These are phyloP conservation scores for Ascochyta clinopodiicola DNA, from an alignment of 2,329 filamentous ascomycete genomes.

Conservation along the genomic window DNA sequence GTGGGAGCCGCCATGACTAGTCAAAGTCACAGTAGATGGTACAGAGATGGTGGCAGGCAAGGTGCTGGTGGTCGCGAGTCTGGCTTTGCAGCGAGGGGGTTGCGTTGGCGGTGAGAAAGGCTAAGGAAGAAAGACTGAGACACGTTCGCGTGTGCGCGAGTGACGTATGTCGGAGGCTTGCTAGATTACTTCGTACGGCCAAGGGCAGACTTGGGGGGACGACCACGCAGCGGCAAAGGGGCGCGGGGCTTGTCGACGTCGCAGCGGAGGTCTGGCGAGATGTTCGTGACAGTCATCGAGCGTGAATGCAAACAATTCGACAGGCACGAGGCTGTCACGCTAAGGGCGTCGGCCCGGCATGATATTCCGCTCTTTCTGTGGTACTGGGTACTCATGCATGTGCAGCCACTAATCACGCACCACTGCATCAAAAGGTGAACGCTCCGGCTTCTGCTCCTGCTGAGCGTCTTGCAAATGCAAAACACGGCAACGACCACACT, in stretches of 20 bases:
- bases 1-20: slow-evolving; percentile 92
- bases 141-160: slow-evolving; percentile 34
- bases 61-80: slow-evolving; percentile 44
- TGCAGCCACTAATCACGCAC: background rate
- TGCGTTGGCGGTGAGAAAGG: slow-evolving; percentile 39
- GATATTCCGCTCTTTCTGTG: background rate
- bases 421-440: background rate
- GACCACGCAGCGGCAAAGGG: slow-evolving; percentile 41
- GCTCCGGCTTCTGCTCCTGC: background rate
- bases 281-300: slow-evolving; percentile 13
- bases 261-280: slow-evolving; percentile 17
- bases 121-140: slow-evolving; percentile 40
- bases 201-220: slow-evolving; percentile 38
- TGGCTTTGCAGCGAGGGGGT: slow-evolving; percentile 30
- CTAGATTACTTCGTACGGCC: slow-evolving; percentile 22
- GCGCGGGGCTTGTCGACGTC: slow-evolving; percentile 23
- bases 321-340: slow-evolving; percentile 16
- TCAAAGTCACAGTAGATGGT: slow-evolving; percentile 75
- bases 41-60: slow-evolving; percentile 35
- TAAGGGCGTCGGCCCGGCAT: slow-evolving; percentile 23
- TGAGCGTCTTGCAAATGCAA: background rate
- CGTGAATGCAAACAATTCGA: slow-evolving; percentile 10
- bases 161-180: slow-evolving; percentile 38
- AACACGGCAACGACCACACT: background rate
- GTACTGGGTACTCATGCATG: background rate